Evolutionary conservation across 768 basidiomycete genomes (phyloP), one percentile per base, ranked within the genome.

Genomic region (Leccinum incarnatum): DNA sequence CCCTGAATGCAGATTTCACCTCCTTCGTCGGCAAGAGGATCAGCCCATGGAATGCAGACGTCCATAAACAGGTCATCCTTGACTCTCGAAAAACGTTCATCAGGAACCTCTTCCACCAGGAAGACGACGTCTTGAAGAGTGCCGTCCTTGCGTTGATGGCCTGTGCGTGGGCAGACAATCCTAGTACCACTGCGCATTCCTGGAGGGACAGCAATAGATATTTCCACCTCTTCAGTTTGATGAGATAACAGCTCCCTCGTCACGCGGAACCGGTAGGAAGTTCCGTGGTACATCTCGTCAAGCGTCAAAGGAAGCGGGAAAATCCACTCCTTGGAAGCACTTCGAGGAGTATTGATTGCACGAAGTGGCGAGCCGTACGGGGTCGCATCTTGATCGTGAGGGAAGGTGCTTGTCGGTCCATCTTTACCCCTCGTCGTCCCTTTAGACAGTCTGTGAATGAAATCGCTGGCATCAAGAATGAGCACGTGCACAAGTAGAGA

Each of bases 51-150:
- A 14, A 90, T 68, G 40, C 79, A 79, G 47, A 86, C 75, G 42
- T 82, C 77, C 65, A 83, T 62, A 53, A 83, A 71, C 25, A 89
- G 72, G 63, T 88, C 83, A 59, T 87, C 80, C 42, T 80, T 79
- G 15, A 80, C 72, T 56, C 88, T 76, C 15, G 76, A 73, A 67
- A 88, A 88, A 34, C 79, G 76, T 47, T 82, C 75, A 62, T 88
- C 85, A 48, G 78, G 77, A 21, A 78, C 72, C 65, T 87, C 82
- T 63, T 86, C 83, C 30, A 89, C 75, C 52, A 88, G 71, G 64
- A 89, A 89, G 19, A 84, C 81, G 54, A 89, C 79, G 55, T 89
- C 86, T 63, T 89, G 87, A 53, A 81, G 79, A 11, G 75, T 70
- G 12, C 83, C 81, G 56, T 81, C 78, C 60, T 76, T 75, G 56